Evolutionary conservation across 345 rosid genomes (phyloP).

Genomic region (Orychophragmus violaceus): DNA sequence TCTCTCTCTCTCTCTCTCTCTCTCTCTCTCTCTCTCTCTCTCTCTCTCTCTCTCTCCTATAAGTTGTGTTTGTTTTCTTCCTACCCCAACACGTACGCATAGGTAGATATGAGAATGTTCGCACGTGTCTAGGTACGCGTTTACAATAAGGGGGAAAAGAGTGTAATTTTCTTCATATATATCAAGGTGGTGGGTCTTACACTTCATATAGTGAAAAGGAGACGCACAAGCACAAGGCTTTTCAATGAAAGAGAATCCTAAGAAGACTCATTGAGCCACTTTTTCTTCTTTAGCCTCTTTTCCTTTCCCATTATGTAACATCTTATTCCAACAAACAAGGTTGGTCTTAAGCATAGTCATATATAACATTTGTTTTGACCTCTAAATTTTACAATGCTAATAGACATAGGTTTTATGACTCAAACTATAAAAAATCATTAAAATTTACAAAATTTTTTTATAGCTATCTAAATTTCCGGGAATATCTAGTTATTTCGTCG

Average conservation of each 20-base stretch:
- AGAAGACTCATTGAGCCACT: conserved; percentile 14
- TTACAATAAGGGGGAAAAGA: conserved; percentile 9
- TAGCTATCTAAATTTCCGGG: too few relatives aligned
- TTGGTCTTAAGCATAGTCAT: too few relatives aligned
- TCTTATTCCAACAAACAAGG: conserved; percentile 27
- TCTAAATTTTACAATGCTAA: too few relatives aligned
- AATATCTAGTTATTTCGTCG: too few relatives aligned
- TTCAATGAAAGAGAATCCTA: conserved; percentile 35
- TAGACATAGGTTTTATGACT: too few relatives aligned
- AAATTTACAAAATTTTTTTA: too few relatives aligned
- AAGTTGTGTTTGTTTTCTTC: too few relatives aligned
- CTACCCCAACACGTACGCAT: conserved; percentile 29
- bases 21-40: not conserved
- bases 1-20: conserved; percentile 10
- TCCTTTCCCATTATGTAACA: conserved; percentile 23
- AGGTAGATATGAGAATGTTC: conserved; percentile 5
- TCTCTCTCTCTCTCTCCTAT: not conserved
- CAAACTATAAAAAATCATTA: too few relatives aligned
- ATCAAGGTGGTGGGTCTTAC: conserved; percentile 31
- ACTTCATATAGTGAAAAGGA: conserved; percentile 29
- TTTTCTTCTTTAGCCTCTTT: conserved; percentile 14
- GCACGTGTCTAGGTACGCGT: conserved; percentile 30
- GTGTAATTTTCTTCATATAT: conserved; percentile 2
- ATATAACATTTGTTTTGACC: too few relatives aligned
- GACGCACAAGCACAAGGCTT: conserved; percentile 33